Base-by-base conservation (phyloP, 176 grass and related monocot species). In the Oryza brachyantha region DNA sequence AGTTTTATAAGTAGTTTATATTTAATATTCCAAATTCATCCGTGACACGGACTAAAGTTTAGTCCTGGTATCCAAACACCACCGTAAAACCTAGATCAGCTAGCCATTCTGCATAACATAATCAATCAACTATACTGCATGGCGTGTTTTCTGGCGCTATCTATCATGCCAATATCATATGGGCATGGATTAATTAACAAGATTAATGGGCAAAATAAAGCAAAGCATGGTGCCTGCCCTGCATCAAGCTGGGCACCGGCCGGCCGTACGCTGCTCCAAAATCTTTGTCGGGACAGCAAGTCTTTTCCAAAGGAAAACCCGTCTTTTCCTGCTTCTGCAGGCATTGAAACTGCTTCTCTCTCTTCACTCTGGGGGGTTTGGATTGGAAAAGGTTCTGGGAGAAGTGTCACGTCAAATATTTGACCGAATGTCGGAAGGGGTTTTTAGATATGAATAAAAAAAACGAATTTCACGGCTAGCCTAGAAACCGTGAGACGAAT, bases 221-320 rank as follows among this genome's bases (percentile, higher is more conserved):
- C n/a, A 10, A 24, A 57, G 52, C 10, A 24, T 24, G 8, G n/a
- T 57, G 52, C 52, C 24, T 57, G 52, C 52, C 24, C 52, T 24
- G 3, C 2, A 52, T 52, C 17, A 24, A 57, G 10, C n/a, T 55
- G 50, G 67, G 60, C 48, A 19, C 48, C 48, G 48, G 52, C 19
- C 52, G 52, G 37, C 80, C 61, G 80, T 88, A 88, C 61, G 67
- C 61, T 83, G 67, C 74, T 27, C 59, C 60, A 39, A 73, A 88
- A 88, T 88, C 86, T 83, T 79, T 88, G 86, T 88, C 80, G 80
- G 74, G 61, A 40, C 6, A 24, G 55, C 39, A 61, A 17, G 74
- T 73, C 74, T 83, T 83, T 73, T 83, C 67, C 74, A 72, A 77
- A 72, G 59, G 63, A 46, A 16, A 78, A 73, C 79, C 46, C 86